A percentile compares a stretch with the other conserved stretches of the same genome.
Conservation (phyloP, 2,329 filamentous ascomycete species). For the Epichloe coenophiala region DNA sequence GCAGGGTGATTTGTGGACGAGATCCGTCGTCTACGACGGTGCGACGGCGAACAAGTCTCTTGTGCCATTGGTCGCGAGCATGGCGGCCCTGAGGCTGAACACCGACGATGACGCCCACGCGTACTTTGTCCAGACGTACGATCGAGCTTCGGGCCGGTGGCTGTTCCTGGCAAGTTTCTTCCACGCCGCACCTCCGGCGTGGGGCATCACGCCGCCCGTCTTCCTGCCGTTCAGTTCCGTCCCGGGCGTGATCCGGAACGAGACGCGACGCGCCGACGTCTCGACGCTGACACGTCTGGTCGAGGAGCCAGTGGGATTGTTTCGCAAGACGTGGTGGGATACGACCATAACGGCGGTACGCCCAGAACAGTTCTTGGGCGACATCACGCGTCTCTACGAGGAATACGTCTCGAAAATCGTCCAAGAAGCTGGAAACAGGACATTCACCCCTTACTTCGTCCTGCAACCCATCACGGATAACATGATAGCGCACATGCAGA, state of each 20-base stretch:
- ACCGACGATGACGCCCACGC: slow-evolving; percentile 9
- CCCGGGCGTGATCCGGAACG: slow-evolving; percentile 8
- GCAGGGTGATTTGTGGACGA: slow-evolving; percentile 25
- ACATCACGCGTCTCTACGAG: neutral
- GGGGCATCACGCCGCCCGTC: slow-evolving; percentile 6
- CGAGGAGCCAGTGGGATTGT: slow-evolving; percentile 11
- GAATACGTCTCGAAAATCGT: neutral
- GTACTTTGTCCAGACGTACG: slow-evolving; percentile 13
- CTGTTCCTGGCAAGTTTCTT: slow-evolving; percentile 11
- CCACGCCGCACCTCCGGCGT: slow-evolving; percentile 7
- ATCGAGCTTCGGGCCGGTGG: slow-evolving; percentile 5
- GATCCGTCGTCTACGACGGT: slow-evolving; percentile 11
- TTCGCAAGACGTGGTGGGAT: slow-evolving; percentile 8
- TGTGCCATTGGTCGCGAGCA: slow-evolving; percentile 9
- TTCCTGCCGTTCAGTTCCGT: slow-evolving; percentile 11
- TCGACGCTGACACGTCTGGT: slow-evolving; percentile 11
- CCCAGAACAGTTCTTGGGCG: neutral
- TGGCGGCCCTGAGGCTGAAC: neutral
- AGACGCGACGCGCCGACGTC: slow-evolving; percentile 9
- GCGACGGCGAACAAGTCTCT: slow-evolving; percentile 10
- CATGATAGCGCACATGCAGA: slow-evolving; percentile 20
- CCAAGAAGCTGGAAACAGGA: neutral
- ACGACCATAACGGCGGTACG: neutral
- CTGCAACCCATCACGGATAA: slow-evolving; percentile 29
- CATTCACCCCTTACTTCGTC: slow-evolving; percentile 14